These are phyloP conservation scores for Ogataea methylovora DNA, from an alignment of 805 yeast genomes.

Conservation along the genomic window DNA sequence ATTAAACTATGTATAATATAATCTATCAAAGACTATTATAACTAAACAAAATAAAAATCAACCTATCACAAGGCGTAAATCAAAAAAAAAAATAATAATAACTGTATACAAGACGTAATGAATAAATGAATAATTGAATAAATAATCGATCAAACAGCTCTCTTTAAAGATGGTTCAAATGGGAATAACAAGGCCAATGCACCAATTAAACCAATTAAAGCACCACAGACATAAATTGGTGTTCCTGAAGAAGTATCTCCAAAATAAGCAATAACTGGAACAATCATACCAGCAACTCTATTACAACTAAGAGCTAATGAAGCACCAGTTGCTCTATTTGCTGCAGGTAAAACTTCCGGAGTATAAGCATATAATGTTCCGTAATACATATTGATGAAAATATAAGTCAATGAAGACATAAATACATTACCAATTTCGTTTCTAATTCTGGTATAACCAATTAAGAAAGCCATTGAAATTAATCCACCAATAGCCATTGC, in stretches of 20 bases:
- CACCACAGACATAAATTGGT: conserved; percentile 58
- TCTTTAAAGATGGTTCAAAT: conserved; percentile 46
- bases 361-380: conserved; percentile 60
- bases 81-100: too few species aligned
- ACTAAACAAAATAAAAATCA: too few species aligned
- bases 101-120: too few species aligned
- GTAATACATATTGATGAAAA: conserved; percentile 41
- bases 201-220: conserved; percentile 40
- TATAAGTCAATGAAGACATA: conserved; percentile 39
- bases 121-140: too few species aligned
- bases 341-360: conserved; percentile 53
- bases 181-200: conserved; percentile 39
- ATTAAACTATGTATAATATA: too few species aligned
- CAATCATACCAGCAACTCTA: conserved; percentile 47
- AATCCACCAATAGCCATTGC: conserved; percentile 45
- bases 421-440: conserved; percentile 48
- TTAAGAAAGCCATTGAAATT: conserved; percentile 48
- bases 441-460: conserved; percentile 57
- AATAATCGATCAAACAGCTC: too few species aligned
- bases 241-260: conserved; percentile 45
- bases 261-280: conserved; percentile 49
- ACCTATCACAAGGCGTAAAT: too few species aligned
- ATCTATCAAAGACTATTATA: too few species aligned
- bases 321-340: conserved; percentile 50
- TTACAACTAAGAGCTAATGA: conserved; percentile 51